Percentiles rank a stretch among this genome's conserved stretches.
Evolutionary conservation across 106 monocot species (phyloP).

Genomic region (Phalaenopsis aphrodite): DNA sequence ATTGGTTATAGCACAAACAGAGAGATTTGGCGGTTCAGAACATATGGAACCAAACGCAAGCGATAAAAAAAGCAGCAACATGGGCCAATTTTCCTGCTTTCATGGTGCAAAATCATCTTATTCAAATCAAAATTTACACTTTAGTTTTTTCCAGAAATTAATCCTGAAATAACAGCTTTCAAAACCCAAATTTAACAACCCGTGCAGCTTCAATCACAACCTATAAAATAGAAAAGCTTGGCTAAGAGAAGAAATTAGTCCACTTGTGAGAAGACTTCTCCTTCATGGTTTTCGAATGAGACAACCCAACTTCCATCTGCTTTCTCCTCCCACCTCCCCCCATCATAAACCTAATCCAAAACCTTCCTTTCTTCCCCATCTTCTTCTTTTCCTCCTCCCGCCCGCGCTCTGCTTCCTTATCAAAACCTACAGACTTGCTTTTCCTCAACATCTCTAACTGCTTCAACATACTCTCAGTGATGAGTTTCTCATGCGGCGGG

Average conservation of each 20-base stretch:
- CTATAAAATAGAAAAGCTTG: not conserved
- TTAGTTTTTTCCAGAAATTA: no score
- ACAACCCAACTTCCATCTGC: constrained; percentile 9
- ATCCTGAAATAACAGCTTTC: no score
- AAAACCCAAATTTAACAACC: no score
- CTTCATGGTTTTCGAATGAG: constrained; percentile 42
- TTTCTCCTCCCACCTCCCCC: constrained; percentile 15
- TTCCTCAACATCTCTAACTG: constrained; percentile 10
- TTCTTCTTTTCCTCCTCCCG: constrained; percentile 16
- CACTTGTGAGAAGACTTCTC: constrained; percentile 33
- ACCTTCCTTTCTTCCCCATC: not conserved
- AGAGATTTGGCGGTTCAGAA: no score
- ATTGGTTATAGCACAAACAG: no score
- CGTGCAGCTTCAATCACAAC: not conserved
- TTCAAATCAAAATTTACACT: no score
- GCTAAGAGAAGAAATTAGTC: constrained; percentile 12
- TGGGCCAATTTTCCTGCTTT: no score
- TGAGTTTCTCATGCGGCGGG: not conserved
- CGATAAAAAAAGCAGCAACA: no score
- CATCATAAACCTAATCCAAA: not conserved
- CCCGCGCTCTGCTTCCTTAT: not conserved
- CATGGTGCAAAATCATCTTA: no score
- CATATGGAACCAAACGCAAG: no score
- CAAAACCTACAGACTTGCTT: constrained; percentile 20
- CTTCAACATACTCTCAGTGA: not conserved